Evolutionary conservation across 306 rosid genomes (phyloP).

Genomic region (Datisca glomerata): DNA sequence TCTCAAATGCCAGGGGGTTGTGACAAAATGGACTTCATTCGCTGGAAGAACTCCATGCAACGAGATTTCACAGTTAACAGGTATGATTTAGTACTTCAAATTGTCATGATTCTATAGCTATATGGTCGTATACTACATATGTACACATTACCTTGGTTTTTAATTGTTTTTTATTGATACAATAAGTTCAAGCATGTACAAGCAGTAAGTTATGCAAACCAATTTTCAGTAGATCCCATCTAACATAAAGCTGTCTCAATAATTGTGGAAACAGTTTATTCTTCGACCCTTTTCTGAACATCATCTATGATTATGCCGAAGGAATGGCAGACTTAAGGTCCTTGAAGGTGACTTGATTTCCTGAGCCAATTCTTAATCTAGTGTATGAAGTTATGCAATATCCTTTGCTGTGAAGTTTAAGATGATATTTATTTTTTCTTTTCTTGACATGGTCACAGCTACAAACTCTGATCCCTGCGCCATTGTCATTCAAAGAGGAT

Average conservation of each 20-base stretch:
- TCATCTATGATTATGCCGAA: slow-evolving; percentile 31
- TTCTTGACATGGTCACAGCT: slow-evolving; percentile 27
- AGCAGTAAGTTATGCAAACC: not conserved
- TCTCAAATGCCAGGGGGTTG: slow-evolving; percentile 35
- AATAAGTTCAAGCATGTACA: not conserved
- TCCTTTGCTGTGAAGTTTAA: not conserved
- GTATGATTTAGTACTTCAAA: slow-evolving; percentile 12
- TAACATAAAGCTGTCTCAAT: slow-evolving; percentile 20
- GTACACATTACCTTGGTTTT: not conserved
- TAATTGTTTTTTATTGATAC: not conserved
- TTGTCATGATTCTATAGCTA: not conserved
- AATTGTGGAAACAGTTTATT: slow-evolving; percentile 64
- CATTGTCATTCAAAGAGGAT: slow-evolving; percentile 66
- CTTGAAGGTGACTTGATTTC: slow-evolving; percentile 25
- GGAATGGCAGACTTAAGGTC: slow-evolving; percentile 36
- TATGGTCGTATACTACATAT: not conserved
- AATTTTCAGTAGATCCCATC: too few species aligned
- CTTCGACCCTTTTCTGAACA: slow-evolving; percentile 55
- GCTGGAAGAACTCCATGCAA: slow-evolving; percentile 46
- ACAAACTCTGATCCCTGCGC: slow-evolving; percentile 53
- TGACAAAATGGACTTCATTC: slow-evolving; percentile 32
- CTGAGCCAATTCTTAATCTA: not conserved
- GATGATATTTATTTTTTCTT: slow-evolving; percentile 7
- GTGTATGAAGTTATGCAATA: not conserved
- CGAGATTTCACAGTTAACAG: slow-evolving; percentile 90